Conservation (phyloP, 108 stramenopile genomes). For the Skeletonema marinoi region DNA sequence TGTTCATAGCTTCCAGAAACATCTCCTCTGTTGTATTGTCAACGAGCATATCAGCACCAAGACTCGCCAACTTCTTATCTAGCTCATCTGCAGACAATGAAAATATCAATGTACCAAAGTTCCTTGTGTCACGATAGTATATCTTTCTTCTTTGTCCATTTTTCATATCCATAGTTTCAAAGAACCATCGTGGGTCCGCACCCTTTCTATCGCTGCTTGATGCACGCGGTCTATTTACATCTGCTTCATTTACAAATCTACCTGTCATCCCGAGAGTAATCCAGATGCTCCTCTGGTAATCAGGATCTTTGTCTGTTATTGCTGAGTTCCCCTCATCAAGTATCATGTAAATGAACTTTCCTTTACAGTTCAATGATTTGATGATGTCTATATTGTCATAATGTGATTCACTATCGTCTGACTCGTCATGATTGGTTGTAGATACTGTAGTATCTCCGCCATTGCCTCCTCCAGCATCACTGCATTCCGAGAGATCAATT, state of each 20-base stretch:
- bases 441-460: not conserved
- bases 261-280: constrained; percentile 89
- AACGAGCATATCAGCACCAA: constrained; percentile 78
- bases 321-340: constrained; percentile 58
- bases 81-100: constrained; percentile 65
- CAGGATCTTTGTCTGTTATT: constrained; percentile 16
- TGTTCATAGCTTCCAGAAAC: constrained; percentile 54
- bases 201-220: constrained; percentile 34
- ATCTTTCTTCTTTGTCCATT: constrained; percentile 21
- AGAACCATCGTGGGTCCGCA: constrained; percentile 64
- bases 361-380: constrained; percentile 74
- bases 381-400: constrained; percentile 52
- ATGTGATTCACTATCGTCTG: not conserved
- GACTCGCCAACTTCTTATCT: constrained; percentile 60
- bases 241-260: constrained; percentile 56
- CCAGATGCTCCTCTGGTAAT: constrained; percentile 82
- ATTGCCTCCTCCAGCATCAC: not conserved
- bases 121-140: constrained; percentile 73
- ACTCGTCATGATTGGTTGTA: constrained; percentile 12
- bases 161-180: constrained; percentile 55
- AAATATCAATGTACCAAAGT: constrained; percentile 83
- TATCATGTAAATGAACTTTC: constrained; percentile 84
- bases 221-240: constrained; percentile 19
- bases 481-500: not conserved
- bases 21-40: constrained; percentile 54